A percentile compares a stretch with the other conserved stretches of the same genome.
Evolutionary conservation across 352 stramenopile genomes (phyloP).

Genomic region (Globisporangium abappressorium): DNA sequence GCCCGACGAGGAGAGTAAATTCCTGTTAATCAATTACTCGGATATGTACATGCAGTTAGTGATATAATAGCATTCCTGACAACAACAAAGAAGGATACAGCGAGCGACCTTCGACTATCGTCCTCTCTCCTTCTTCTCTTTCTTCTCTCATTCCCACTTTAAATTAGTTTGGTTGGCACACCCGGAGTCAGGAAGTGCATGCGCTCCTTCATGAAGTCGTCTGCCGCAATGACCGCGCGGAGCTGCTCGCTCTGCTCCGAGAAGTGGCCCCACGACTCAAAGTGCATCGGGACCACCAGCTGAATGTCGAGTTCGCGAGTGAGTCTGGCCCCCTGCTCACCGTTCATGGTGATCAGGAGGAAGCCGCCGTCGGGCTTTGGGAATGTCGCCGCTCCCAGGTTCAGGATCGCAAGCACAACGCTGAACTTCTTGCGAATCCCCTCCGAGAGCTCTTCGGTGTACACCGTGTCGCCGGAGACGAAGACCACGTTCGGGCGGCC

Average conservation of each 20-base stretch:
- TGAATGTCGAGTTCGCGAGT: constrained; percentile 24
- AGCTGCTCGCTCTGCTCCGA: constrained; percentile 11
- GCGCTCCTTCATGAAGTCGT: constrained; percentile 24
- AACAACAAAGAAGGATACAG: no score
- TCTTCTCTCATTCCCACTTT: no score
- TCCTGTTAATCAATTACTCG: no score
- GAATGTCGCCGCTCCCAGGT: constrained; percentile 27
- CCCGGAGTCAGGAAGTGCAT: constrained; percentile 22
- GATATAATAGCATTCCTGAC: no score
- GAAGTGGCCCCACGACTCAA: constrained; percentile 43
- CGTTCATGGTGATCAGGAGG: constrained; percentile 33
- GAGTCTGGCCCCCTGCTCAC: constrained; percentile 17
- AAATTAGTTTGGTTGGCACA: constrained; percentile 4
- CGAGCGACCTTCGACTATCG: no score
- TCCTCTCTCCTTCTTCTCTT: no score
- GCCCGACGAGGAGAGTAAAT: no score
- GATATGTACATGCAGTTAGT: no score
- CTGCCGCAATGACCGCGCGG: constrained; percentile 12
- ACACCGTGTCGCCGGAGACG: constrained; percentile 36
- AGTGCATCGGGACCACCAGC: constrained; percentile 40
- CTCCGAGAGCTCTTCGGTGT: constrained; percentile 28
- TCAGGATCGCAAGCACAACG: constrained; percentile 33
- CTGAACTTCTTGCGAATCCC: constrained; percentile 29
- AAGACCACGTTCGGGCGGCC: constrained; percentile 37
- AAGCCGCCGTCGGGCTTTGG: constrained; percentile 14